A percentile compares a stretch with the other conserved stretches of the same genome.
phyloP scores from a whole-genome alignment of 495 filamentous ascomycete genomes.

The Daldinia childiae region DNA sequence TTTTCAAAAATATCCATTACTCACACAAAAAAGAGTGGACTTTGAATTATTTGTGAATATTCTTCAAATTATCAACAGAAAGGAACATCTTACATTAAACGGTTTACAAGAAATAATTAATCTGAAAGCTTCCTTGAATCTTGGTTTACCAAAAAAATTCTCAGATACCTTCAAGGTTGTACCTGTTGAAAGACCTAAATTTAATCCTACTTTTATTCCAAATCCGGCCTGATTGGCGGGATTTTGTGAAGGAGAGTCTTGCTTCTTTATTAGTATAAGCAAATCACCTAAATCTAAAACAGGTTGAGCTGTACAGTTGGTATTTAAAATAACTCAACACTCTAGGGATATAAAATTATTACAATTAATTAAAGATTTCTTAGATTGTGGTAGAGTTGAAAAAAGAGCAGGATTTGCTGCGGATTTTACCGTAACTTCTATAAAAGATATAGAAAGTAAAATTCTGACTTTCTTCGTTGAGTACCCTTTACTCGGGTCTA shows the following conservation, averaged over 20 bases:
- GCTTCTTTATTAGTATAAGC: conserved; percentile 5
- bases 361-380: conserved; percentile 14
- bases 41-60: conserved; percentile 14
- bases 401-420: conserved; percentile 13
- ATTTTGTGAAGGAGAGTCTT: conserved; percentile 15
- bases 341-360: conserved; percentile 14
- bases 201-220: conserved; percentile 10
- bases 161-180: conserved; percentile 10
- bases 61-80: conserved; percentile 2
- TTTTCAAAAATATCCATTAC: conserved; percentile 12
- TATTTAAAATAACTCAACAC: conserved; percentile 17
- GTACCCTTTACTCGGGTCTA: conserved; percentile 15
- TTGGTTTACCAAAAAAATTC: conserved; percentile 10
- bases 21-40: conserved; percentile 12
- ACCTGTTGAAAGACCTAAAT: conserved; percentile 13
- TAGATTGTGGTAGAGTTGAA: conserved; percentile 18
- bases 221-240: conserved; percentile 1
- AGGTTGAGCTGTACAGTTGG: conserved; percentile 13
- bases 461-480: conserved; percentile 10
- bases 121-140: conserved; percentile 14
- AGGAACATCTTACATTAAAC: conserved; percentile 17
- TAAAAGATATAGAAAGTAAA: conserved; percentile 16
- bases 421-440: conserved; percentile 16
- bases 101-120: conserved; percentile 12
- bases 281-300: conserved; percentile 9